Evolutionary conservation across 331 rosid genomes (phyloP).

Genomic region (Malus hybrid): DNA sequence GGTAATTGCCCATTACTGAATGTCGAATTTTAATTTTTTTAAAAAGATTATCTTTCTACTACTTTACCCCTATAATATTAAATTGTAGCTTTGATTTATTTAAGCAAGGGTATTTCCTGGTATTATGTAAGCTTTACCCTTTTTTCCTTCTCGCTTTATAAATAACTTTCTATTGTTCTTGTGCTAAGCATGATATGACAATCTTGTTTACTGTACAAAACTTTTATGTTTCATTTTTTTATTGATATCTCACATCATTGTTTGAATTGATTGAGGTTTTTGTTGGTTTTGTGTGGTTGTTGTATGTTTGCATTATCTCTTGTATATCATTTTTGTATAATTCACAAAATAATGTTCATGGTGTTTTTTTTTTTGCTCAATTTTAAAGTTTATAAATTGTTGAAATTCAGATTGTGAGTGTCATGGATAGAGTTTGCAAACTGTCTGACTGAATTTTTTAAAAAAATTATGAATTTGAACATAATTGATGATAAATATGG

Average conservation of each 20-base stretch:
- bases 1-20: too few relatives aligned
- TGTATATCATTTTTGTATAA: neutral
- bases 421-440: neutral
- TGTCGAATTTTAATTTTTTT: too few relatives aligned
- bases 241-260: neutral
- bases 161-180: neutral
- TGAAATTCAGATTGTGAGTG: neutral
- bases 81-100: too few relatives aligned
- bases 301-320: neutral
- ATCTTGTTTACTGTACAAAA: neutral
- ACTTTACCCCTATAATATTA: too few relatives aligned
- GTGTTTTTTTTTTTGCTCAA: neutral
- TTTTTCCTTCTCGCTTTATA: too few relatives aligned
- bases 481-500: neutral
- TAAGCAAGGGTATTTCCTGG: too few relatives aligned
- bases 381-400: neutral
- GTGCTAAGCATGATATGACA: neutral
- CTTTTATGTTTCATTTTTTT: neutral
- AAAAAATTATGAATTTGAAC: neutral
- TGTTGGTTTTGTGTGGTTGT: neutral
- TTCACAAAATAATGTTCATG: neutral
- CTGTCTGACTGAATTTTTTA: neutral
- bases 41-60: too few relatives aligned
- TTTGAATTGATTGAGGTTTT: neutral
- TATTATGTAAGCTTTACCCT: too few relatives aligned